These are phyloP conservation scores for Fusarium floridanum DNA, from an alignment of 2,329 filamentous ascomycete species.

Conservation along the genomic window DNA sequence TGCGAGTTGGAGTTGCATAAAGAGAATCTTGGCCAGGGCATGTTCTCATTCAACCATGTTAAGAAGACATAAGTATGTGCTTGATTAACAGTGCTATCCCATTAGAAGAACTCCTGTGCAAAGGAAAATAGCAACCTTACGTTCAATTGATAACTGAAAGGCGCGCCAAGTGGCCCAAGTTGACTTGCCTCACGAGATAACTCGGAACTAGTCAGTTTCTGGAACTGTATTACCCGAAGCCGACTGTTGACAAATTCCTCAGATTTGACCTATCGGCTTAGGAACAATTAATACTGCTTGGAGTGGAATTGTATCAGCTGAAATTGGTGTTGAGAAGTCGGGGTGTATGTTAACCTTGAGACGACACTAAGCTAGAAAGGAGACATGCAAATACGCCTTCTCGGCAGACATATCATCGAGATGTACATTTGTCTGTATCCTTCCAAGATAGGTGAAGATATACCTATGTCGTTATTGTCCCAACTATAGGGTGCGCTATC, in stretches of 20 bases:
- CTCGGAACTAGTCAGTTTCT: background rate
- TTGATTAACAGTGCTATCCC: background rate
- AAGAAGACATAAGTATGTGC: background rate
- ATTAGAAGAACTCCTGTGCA: background rate
- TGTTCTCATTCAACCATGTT: background rate
- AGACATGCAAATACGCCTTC: background rate
- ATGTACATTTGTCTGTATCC: background rate
- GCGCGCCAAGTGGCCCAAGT: too few relatives aligned
- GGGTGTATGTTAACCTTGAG: background rate
- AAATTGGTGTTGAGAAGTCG: background rate
- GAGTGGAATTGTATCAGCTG: background rate
- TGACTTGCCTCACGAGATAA: slow-evolving; percentile 43
- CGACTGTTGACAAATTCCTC: background rate
- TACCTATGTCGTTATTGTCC: background rate
- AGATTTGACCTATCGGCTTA: background rate
- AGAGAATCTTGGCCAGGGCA: background rate
- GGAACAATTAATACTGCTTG: background rate
- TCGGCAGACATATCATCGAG: background rate
- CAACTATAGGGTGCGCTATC: background rate
- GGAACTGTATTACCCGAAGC: background rate
- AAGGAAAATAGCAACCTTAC: too few relatives aligned
- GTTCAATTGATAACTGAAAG: too few relatives aligned
- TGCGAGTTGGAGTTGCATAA: background rate
- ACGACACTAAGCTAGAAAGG: background rate
- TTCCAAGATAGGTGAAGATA: background rate